phyloP scores from a whole-genome alignment of 2,329 filamentous ascomycete species.

The Graphiopsis chlorocephala region DNA sequence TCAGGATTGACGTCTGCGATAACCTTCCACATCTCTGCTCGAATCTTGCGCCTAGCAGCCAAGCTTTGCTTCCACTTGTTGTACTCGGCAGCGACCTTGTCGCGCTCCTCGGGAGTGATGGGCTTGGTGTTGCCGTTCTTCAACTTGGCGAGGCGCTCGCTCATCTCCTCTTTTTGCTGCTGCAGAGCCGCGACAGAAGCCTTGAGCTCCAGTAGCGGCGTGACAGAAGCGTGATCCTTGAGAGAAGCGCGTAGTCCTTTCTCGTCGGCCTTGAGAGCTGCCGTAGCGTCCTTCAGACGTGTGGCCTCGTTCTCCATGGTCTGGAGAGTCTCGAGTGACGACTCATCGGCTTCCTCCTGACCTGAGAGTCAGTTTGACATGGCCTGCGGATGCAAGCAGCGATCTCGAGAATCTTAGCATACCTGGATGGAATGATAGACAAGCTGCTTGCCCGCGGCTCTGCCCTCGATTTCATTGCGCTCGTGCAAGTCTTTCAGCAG shows the following conservation, averaged over 20 bases:
- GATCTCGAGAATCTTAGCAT: background rate
- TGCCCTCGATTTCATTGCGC: conserved; percentile 57
- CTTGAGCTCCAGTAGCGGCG: conserved; percentile 52
- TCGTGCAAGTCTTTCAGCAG: conserved; percentile 62
- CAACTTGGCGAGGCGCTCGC: conserved; percentile 41
- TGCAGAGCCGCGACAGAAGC: conserved; percentile 44
- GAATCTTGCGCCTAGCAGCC: conserved; percentile 47
- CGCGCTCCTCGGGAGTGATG: conserved; percentile 49
- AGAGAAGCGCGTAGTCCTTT: conserved; percentile 50
- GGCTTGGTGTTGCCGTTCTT: conserved; percentile 43
- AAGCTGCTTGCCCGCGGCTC: conserved; percentile 58
- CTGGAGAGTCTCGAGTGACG: conserved; percentile 48
- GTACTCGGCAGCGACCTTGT: conserved; percentile 46
- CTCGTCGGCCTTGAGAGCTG: conserved; percentile 45
- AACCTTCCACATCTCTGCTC: conserved; percentile 49
- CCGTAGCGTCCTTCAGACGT: conserved; percentile 45
- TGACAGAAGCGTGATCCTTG: conserved; percentile 45
- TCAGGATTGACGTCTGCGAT: conserved; percentile 43
- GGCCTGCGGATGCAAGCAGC: background rate
- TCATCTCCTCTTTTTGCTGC: conserved; percentile 43
- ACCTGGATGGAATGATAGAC: conserved; percentile 58
- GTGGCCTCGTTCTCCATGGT: conserved; percentile 50
- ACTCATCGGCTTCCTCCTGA: conserved; percentile 51
- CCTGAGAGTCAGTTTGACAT: background rate
- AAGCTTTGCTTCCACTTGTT: conserved; percentile 42